A percentile compares a stretch with the other conserved stretches of the same genome.
Evolutionary conservation across 1,284 basidiomycete genomes (phyloP).

Genomic region (Trametes versicolor): DNA sequence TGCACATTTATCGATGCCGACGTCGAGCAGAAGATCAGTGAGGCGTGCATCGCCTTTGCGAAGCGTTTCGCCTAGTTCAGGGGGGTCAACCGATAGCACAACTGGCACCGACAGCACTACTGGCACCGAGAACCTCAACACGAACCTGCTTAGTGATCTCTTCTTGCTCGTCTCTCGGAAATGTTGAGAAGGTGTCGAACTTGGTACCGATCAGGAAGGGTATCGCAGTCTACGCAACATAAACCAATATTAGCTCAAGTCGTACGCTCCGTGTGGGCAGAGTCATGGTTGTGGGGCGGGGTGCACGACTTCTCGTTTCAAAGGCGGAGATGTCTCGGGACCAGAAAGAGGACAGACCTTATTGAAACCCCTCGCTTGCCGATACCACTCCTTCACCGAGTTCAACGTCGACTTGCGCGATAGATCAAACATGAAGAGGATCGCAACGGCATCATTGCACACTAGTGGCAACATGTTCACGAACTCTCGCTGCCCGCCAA

Average conservation of each 20-base stretch:
- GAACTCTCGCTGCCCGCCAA: conserved; percentile 97
- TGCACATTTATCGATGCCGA: conserved; percentile 98
- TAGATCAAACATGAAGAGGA: conserved; percentile 99
- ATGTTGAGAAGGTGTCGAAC: conserved; percentile 96
- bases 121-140: conserved; percentile 19
- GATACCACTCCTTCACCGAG: conserved; percentile 99
- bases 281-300: neutral
- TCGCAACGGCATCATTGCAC: conserved; percentile 98
- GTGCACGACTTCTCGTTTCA: neutral
- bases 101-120: conserved; percentile 21
- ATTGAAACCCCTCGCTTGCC: conserved; percentile 98
- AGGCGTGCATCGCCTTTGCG: conserved; percentile 98
- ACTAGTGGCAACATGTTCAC: conserved; percentile 99
- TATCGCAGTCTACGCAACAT: conserved; percentile 82
- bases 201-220: conserved; percentile 98
- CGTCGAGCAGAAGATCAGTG: conserved; percentile 97
- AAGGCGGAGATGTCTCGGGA: neutral
- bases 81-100: conserved; percentile 8
- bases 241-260: neutral
- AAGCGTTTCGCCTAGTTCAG: conserved; percentile 86
- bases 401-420: conserved; percentile 97
- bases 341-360: conserved; percentile 70
- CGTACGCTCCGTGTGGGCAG: too few relatives aligned
- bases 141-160: conserved; percentile 96
- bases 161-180: conserved; percentile 97